Conservation (phyloP, 1,139 yeast species). For the Candida buenavistaensis region DNA sequence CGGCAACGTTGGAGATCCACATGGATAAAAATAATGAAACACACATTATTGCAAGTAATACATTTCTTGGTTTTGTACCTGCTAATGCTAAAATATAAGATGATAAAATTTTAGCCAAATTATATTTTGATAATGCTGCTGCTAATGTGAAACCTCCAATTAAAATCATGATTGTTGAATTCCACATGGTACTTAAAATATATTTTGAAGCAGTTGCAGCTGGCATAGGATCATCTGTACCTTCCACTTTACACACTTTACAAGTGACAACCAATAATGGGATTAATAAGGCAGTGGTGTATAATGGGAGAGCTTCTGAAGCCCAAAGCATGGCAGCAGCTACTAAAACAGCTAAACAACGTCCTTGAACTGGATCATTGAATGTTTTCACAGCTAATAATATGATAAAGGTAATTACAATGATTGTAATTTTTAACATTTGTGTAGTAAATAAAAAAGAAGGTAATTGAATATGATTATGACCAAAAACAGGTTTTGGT, state of each 20-base stretch:
- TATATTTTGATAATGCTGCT: constrained; percentile 69
- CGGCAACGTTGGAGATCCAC: constrained; percentile 82
- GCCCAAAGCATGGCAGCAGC: constrained; percentile 90
- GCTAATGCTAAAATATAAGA: constrained; percentile 65
- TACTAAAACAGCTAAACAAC: constrained; percentile 80
- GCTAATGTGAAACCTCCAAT: constrained; percentile 76
- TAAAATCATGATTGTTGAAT: constrained; percentile 66
- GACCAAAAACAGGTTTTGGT: constrained; percentile 21
- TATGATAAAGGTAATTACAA: constrained; percentile 45
- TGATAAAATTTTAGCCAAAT: constrained; percentile 66
- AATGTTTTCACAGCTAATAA: constrained; percentile 59
- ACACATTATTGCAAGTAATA: constrained; percentile 62
- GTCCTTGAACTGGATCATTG: constrained; percentile 63
- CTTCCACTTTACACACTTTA: constrained; percentile 62
- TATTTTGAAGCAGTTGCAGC: constrained; percentile 73
- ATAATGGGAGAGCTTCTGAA: constrained; percentile 86
- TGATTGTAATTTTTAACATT: constrained; percentile 45
- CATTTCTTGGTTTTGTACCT: constrained; percentile 66
- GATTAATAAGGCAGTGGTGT: constrained; percentile 77
- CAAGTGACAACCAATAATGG: constrained; percentile 78
- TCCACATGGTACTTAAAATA: constrained; percentile 87
- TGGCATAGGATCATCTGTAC: constrained; percentile 50
- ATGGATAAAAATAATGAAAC: constrained; percentile 69
- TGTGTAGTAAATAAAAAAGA: constrained; percentile 33
- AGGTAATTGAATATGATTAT: constrained; percentile 24